Conservation (phyloP, 2,329 filamentous ascomycete species). For the Aspergillus brunneoviolaceus region DNA sequence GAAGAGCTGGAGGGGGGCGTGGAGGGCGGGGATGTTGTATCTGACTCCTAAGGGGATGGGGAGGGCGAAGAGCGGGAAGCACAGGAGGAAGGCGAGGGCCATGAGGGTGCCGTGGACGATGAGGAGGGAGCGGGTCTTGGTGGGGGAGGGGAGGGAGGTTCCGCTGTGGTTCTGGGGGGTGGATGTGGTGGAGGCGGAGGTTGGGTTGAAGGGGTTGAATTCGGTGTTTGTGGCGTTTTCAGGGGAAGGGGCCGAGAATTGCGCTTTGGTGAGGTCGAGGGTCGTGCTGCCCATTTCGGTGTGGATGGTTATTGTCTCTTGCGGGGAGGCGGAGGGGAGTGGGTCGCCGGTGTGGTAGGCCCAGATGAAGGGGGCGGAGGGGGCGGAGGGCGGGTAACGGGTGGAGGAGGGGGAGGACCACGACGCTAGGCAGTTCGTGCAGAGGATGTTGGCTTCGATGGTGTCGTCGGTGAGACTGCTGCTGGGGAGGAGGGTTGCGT, state of each 20-base stretch:
- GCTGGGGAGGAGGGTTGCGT: conserved; percentile 57
- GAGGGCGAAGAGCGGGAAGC: conserved; percentile 26
- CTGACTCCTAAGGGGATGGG: conserved; percentile 1
- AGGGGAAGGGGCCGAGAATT: conserved; percentile 16
- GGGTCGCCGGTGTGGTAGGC: conserved; percentile 25
- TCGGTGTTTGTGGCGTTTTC: background rate
- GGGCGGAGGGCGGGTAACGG: conserved; percentile 17
- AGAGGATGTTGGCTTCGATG: conserved; percentile 61
- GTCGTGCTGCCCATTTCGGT: conserved; percentile 24
- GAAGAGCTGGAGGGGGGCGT: conserved; percentile 42
- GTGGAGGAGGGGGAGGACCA: conserved; percentile 21
- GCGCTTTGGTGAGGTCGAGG: background rate
- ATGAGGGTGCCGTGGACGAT: conserved; percentile 28
- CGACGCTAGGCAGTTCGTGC: conserved; percentile 31
- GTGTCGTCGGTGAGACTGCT: conserved; percentile 54
- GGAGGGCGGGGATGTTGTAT: conserved; percentile 10
- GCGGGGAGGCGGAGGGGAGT: conserved; percentile 22
- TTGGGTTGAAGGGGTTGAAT: background rate
- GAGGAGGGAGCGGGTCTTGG: background rate
- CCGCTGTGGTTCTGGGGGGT: too few species aligned
- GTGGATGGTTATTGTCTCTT: conserved; percentile 23
- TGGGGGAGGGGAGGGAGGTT: background rate
- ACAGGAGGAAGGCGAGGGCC: conserved; percentile 24
- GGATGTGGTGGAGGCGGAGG: conserved; percentile 12
- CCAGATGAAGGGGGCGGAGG: conserved; percentile 30